Base-by-base conservation (phyloP, 2,329 filamentous ascomycete genomes). In the Pseudodiploospora longispora region DNA sequence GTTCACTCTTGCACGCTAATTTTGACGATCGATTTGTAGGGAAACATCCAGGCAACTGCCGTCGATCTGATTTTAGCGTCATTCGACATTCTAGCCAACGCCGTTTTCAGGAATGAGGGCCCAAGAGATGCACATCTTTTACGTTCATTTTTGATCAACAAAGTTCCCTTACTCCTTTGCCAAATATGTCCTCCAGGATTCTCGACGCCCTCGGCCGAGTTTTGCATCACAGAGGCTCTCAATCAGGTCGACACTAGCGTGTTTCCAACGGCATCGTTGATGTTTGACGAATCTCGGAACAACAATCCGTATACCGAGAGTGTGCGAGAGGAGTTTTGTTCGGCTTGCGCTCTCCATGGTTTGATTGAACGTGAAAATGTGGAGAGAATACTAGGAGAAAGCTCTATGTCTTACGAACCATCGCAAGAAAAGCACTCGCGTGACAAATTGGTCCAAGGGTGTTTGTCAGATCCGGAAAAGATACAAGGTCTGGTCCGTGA, bases 1-100 rank as follows among this genome's bases (percentile, higher is more conserved):
- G 29, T 6, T 6, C 27, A 10, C 27, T 12, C 10, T 40, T 33
- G 7, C 19, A 6, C 12, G 6, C 19, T 19, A 19, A 27, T 6
- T n/a, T 36, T 30, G 4, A 10, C 2, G n/a, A 3, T n/a, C 7
- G 12, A 5, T 27, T 33, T 29, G 4, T 43, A 89, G 76, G 85
- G 84, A 34, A 85, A 95, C 55, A 75, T 85, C 36, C 85, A 91
- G 61, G 75, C 78, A 9, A 81, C 88, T 37, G 80, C 86, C 0
- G 80, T 88, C 43, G 89, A 96, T 55, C 72, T 97, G 2, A 85
- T 97, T 36, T 76, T 91, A 7, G 87, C 89, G 2, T 83, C 89
- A 0, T 97, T 98, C 57, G 90, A 97, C 55, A 76, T 94, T 5
- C 71, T 98, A 10, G 86, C 89, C 32, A 95, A 95, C 56, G 85